phyloP scores from a whole-genome alignment of 495 filamentous ascomycete species.

The Lentithecium fluviatile region DNA sequence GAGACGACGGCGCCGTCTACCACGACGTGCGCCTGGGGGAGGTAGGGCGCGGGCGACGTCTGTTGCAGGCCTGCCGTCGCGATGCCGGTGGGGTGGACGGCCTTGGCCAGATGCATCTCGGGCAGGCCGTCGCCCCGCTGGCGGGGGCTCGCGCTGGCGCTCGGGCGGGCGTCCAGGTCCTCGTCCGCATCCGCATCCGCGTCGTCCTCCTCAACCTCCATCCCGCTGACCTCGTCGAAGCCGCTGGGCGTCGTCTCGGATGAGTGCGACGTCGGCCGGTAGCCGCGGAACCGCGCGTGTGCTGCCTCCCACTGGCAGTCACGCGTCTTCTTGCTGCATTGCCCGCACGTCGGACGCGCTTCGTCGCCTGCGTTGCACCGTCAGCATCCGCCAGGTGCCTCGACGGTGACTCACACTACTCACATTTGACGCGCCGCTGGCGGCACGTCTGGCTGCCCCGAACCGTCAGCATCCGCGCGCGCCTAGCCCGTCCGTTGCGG shows the following conservation, averaged over 20 bases:
- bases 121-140: neutral
- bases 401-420: neutral
- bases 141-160: neutral
- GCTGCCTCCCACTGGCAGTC: constrained; percentile 7
- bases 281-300: constrained; percentile 4
- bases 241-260: neutral
- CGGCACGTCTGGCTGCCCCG: constrained; percentile 6
- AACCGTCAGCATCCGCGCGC: neutral
- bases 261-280: neutral
- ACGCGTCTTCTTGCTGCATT: constrained; percentile 15
- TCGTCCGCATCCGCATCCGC: neutral
- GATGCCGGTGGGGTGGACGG: neutral
- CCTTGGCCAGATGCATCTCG: neutral
- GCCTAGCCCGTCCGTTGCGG: too few species aligned
- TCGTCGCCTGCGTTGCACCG: constrained; percentile 7
- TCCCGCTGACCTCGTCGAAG: neutral
- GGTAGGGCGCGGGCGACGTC: neutral
- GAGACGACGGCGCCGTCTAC: neutral
- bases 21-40: neutral
- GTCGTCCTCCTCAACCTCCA: neutral
- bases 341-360: constrained; percentile 8
- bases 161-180: neutral
- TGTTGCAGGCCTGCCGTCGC: neutral
- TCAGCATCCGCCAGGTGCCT: neutral
- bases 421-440: constrained; percentile 11